phyloP scores from a whole-genome alignment of 768 basidiomycete genomes.

The Phylloporus sp. region DNA sequence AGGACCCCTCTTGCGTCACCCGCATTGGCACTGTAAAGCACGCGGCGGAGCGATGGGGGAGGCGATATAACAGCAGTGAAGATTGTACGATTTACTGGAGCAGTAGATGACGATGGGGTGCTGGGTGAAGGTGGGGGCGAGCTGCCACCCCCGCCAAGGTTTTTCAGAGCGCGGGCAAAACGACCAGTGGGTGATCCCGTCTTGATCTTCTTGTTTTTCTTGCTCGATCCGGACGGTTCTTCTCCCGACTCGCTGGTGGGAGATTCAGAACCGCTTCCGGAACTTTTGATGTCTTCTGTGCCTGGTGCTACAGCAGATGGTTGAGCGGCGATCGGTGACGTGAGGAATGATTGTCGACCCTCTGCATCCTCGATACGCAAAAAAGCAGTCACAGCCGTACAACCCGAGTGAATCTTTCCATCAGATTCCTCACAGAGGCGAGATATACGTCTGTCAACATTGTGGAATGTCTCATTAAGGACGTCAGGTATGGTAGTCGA shows the following conservation, averaged over 20 bases:
- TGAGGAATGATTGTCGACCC: slow-evolving; percentile 67
- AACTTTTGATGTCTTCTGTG: slow-evolving; percentile 28
- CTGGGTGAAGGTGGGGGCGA: slow-evolving; percentile 17
- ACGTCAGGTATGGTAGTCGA: slow-evolving; percentile 72
- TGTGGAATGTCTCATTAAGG: slow-evolving; percentile 91
- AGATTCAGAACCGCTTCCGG: slow-evolving; percentile 38
- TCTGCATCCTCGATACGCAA: slow-evolving; percentile 83
- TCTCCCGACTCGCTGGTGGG: slow-evolving; percentile 43
- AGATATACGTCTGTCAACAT: slow-evolving; percentile 81
- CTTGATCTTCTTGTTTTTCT: slow-evolving; percentile 43
- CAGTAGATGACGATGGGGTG: slow-evolving; percentile 1
- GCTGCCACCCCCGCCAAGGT: slow-evolving; percentile 36
- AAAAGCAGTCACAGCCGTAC: slow-evolving; percentile 95
- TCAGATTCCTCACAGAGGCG: slow-evolving; percentile 81
- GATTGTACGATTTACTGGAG: slow-evolving; percentile 31
- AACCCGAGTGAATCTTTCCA: slow-evolving; percentile 93
- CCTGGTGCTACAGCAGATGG: slow-evolving; percentile 32
- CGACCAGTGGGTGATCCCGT: slow-evolving; percentile 41
- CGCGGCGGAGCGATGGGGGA: slow-evolving; percentile 55
- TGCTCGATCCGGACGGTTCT: slow-evolving; percentile 28
- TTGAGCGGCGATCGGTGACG: slow-evolving; percentile 23
- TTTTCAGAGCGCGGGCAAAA: slow-evolving; percentile 54
- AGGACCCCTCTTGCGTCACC: slow-evolving; percentile 95
- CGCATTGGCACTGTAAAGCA: slow-evolving; percentile 93
- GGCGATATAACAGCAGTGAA: slow-evolving; percentile 37